A percentile compares a stretch with the other conserved stretches of the same genome.
These are phyloP conservation scores for Polytrichum commune DNA, from an alignment of 225 moss, liverwort and hornwort genomes.

Conservation along the genomic window DNA sequence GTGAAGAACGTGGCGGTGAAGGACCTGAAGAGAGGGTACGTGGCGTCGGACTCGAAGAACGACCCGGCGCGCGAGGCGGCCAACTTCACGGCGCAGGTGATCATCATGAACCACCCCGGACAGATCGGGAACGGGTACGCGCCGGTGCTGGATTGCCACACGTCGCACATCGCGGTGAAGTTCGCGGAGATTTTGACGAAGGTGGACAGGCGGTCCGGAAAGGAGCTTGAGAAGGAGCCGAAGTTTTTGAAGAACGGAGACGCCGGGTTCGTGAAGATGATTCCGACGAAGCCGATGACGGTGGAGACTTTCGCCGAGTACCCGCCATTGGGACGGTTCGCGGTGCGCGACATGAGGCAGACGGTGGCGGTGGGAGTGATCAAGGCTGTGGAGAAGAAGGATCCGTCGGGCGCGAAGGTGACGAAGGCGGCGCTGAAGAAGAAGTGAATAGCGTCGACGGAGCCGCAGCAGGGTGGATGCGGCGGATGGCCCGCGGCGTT, in stretches of 20 bases:
- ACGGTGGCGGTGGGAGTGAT: conserved; percentile 56
- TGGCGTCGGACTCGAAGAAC: conserved; percentile 33
- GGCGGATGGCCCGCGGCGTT: background rate
- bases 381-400: conserved; percentile 67
- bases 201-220: conserved; percentile 55
- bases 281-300: conserved; percentile 58
- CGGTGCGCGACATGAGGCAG: conserved; percentile 60
- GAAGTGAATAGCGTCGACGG: conserved; percentile 28
- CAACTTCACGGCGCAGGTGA: conserved; percentile 56
- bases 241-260: conserved; percentile 70
- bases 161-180: conserved; percentile 54
- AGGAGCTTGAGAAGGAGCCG: conserved; percentile 66
- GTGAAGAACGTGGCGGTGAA: conserved; percentile 37
- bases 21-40: conserved; percentile 31
- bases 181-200: conserved; percentile 48
- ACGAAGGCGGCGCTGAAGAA: conserved; percentile 47
- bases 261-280: conserved; percentile 61
- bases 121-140: conserved; percentile 64
- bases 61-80: conserved; percentile 33
- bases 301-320: conserved; percentile 58
- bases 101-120: conserved; percentile 70
- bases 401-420: conserved; percentile 41
- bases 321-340: conserved; percentile 50
- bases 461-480: background rate
- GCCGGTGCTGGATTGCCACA: conserved; percentile 58